Base-by-base conservation (phyloP, 176 grass and related monocot genomes). In the Oropetium thomaeum region DNA sequence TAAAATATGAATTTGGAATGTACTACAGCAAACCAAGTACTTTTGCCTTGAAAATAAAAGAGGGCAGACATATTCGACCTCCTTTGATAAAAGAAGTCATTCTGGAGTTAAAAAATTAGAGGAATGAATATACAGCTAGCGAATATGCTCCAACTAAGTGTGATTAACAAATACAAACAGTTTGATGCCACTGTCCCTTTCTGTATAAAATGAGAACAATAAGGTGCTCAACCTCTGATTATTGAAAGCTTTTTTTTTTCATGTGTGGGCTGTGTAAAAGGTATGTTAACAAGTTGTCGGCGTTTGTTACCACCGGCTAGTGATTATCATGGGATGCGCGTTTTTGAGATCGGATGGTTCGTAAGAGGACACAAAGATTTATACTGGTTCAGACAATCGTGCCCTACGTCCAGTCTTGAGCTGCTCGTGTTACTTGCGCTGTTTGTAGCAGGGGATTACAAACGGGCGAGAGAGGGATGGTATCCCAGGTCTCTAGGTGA, bases 121-220 rank as follows among this genome's bases (percentile, higher is more conserved):
- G 35, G 78, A 85, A 89, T 77, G 73, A 67, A 81, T 48, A 38
- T 82, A 73, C 64, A 80, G 86, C 76, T 84, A 71, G 29, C 70
- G 81, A 84, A 88, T 88, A 88, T 88, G 86, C 76, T 65, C 86
- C 76, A 88, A 80, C 70, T 79, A 47, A 67, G 37, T 65, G 34
- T n/a, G 79, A 84, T 88, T 84, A 88, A 84, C 35, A 75, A 78
- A 79, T 76, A 37, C 43, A 80, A 19, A 29, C 22, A 41, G 79
- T 45, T 80, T 88, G 81, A 84, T 88, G 80, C 75, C 76, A 75
- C 30, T 43, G 64, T 70, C 55, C 55, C 70, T 70, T 88, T 80
- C 47, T 57, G 31, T 80, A 83, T 84, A 75, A 84, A 88, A 84
- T 49, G 63, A 23, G 30, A 62, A 58, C 37, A 70, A 49, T 57